Evolutionary conservation across 2,329 filamentous ascomycete species (phyloP).

Genomic region (Neoascochyta sp.): DNA sequence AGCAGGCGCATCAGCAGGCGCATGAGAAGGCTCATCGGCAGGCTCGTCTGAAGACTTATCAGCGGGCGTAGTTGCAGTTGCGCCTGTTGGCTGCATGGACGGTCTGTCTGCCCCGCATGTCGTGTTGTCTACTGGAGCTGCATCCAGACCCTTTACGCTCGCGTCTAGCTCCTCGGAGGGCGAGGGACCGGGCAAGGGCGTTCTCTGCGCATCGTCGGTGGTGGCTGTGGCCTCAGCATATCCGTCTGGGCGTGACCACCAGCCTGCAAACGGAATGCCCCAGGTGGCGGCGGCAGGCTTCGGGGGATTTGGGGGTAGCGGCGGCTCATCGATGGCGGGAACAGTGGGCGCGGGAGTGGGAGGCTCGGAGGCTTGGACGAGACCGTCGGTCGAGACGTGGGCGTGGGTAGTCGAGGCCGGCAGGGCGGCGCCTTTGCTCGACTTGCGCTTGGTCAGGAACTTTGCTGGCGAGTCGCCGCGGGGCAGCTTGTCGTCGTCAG

Average conservation of each 20-base stretch:
- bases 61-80: slow-evolving; percentile 12
- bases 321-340: slow-evolving; percentile 33
- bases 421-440: slow-evolving; percentile 45
- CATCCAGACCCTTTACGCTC: slow-evolving; percentile 23
- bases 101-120: slow-evolving; percentile 2
- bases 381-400: slow-evolving; percentile 41
- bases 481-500: slow-evolving; percentile 26
- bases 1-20: slow-evolving; percentile 9
- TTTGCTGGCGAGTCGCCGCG: slow-evolving; percentile 30
- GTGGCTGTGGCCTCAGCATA: slow-evolving; percentile 40
- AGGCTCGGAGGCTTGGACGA: slow-evolving; percentile 27
- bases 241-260: slow-evolving; percentile 51
- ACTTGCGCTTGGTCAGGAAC: slow-evolving; percentile 44
- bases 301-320: slow-evolving; percentile 44
- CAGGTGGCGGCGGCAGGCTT: slow-evolving; percentile 20
- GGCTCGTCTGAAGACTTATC: slow-evolving; percentile 7
- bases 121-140: background rate
- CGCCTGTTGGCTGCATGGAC: slow-evolving; percentile 21
- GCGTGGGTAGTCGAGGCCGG: slow-evolving; percentile 46
- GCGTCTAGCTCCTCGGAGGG: slow-evolving; percentile 34
- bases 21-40: slow-evolving; percentile 15
- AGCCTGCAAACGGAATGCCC: slow-evolving; percentile 47
- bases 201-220: slow-evolving; percentile 40
- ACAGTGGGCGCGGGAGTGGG: slow-evolving; percentile 12
- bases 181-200: slow-evolving; percentile 40